Base-by-base conservation (phyloP, 352 stramenopile genomes). In the Pythium inflatum region DNA sequence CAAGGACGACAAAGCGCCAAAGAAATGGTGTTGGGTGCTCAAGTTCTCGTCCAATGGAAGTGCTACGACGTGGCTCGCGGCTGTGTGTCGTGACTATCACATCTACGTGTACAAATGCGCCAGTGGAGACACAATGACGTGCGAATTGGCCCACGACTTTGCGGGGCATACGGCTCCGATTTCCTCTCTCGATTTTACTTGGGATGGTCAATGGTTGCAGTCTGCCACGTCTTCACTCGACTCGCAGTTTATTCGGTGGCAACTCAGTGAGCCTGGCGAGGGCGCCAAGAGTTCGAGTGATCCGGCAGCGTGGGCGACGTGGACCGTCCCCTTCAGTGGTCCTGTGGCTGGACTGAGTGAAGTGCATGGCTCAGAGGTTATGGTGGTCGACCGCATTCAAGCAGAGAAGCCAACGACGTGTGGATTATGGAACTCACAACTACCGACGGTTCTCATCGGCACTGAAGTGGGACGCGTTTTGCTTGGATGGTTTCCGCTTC, bases 191-290 rank as follows among this genome's bases (percentile, higher is more conserved):
- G 89, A 96, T 54, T 97, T 91, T 41, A 89, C 80, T 3, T 24
- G 77, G 3, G 75, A 92, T 54, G 71, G 72, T 2, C 54, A 70
- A 14, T 93, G 86, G 75, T 67, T 97, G 14, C 86, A 91, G 49
- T 91, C 83, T 13, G 78, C 82, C 0, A 93, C 79, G 0, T 82
- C 74, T 1, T 79, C 79, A n/a, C 62, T 73, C 0, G 80, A 84
- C 31, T 72, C 67, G 45, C 85, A 97, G 59, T 49, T 95, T 0
- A 57, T 96, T 45, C 87, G 85, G 2, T 97, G 90, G 89, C 33
- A 74, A 61, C 64, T 92, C 0, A 51, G 67, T 5, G 54, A 71
- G 7, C 57, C 74, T 9, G 24, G 61, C 9, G 25, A 58, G 34
- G 68, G 57, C 3, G 11, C 48, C 0, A 51, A 48, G 2, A 9